Conservation (phyloP, 192 early-diverging fungal species). For the Gonapodya sp. region DNA sequence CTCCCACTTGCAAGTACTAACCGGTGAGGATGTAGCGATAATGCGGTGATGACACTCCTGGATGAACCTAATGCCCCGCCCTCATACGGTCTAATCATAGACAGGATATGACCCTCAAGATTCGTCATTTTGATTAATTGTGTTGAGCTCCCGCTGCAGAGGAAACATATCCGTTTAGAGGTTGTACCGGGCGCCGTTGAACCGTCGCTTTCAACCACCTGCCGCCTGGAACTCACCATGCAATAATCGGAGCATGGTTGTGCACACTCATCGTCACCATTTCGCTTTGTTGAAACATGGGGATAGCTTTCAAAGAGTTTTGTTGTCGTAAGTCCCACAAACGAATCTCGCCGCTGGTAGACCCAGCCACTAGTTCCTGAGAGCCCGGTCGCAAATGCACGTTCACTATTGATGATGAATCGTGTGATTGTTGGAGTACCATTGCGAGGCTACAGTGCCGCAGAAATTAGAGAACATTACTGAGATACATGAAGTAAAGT, state of each 20-base stretch:
- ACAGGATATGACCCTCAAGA: neutral
- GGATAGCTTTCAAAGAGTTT: slow-evolving; percentile 31
- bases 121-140: slow-evolving; percentile 4
- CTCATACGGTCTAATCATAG: neutral
- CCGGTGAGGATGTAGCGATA: neutral
- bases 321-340: slow-evolving; percentile 49
- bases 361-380: slow-evolving; percentile 58
- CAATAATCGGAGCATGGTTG: slow-evolving; percentile 46
- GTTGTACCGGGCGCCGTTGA: too few relatives aligned
- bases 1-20: slow-evolving; percentile 1
- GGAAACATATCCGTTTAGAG: too few relatives aligned
- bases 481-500: too few relatives aligned
- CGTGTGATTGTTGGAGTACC: slow-evolving; percentile 52
- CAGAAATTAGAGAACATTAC: too few relatives aligned
- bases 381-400: slow-evolving; percentile 22
- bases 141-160: neutral
- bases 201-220: neutral
- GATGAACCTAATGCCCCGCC: neutral
- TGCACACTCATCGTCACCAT: slow-evolving; percentile 49
- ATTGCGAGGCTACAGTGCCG: slow-evolving; percentile 34
- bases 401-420: slow-evolving; percentile 40
- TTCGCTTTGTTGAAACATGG: slow-evolving; percentile 29
- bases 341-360: slow-evolving; percentile 43
- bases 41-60: neutral
- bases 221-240: slow-evolving; percentile 29